A percentile compares a stretch with the other conserved stretches of the same genome.
Evolutionary conservation across 306 rosid species (phyloP).

Genomic region (Alnus rubra): DNA sequence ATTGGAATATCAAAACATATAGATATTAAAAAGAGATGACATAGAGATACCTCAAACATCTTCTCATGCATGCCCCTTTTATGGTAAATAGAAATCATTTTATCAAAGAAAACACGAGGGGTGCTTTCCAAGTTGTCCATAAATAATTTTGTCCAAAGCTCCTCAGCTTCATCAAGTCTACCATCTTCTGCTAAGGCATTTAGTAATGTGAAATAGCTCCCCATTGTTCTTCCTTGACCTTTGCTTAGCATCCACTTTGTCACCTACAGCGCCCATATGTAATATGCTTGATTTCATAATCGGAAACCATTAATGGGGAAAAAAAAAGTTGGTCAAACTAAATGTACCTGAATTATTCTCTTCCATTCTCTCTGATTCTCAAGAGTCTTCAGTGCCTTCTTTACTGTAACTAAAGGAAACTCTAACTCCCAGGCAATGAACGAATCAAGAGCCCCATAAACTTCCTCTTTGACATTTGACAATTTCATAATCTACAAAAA

Average conservation of each 20-base stretch:
- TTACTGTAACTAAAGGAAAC: constrained; percentile 82
- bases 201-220: constrained; percentile 76
- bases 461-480: constrained; percentile 97
- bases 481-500: constrained; percentile 64
- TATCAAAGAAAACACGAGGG: constrained; percentile 82
- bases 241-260: constrained; percentile 97
- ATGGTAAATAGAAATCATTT: constrained; percentile 74
- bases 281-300: constrained; percentile 10
- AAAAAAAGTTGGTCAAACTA: constrained; percentile 2
- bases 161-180: constrained; percentile 89
- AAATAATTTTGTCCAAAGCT: constrained; percentile 85
- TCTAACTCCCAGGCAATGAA: constrained; percentile 97
- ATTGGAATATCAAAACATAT: not conserved
- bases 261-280: constrained; percentile 47
- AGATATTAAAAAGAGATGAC: constrained; percentile 7
- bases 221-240: constrained; percentile 99
- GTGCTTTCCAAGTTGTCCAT: constrained; percentile 71
- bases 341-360: constrained; percentile 78
- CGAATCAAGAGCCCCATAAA: constrained; percentile 96
- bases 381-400: constrained; percentile 80
- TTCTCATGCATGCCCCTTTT: constrained; percentile 63
- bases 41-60: constrained; percentile 80
- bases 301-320: not conserved
- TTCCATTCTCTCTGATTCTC: constrained; percentile 85
- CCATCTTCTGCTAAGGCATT: constrained; percentile 91